Conservation (phyloP, 495 filamentous ascomycete genomes). For the Penicillium coffeae region DNA sequence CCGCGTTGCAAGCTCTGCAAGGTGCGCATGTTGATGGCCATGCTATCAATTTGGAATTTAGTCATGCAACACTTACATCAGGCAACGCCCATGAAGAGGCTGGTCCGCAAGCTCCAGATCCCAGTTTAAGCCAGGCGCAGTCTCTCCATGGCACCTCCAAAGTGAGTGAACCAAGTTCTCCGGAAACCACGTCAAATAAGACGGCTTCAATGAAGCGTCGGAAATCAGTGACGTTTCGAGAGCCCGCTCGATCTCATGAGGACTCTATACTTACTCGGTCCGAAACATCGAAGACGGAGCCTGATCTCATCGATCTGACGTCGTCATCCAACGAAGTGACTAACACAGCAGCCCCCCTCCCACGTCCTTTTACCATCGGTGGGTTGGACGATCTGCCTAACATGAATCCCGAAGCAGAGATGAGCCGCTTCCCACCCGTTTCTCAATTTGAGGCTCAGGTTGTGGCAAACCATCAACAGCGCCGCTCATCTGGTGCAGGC, state of each 20-base stretch:
- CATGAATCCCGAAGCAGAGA: constrained; percentile 23
- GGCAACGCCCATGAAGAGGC: constrained; percentile 5
- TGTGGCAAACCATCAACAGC: constrained; percentile 22
- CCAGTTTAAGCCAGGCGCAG: background rate
- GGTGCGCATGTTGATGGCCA: constrained; percentile 77
- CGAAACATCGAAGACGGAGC: background rate
- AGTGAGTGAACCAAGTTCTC: background rate
- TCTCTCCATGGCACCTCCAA: background rate
- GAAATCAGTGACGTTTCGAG: constrained; percentile 20
- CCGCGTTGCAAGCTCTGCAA: constrained; percentile 67
- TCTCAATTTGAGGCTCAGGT: constrained; percentile 43
- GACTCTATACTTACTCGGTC: background rate
- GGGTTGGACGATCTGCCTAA: constrained; percentile 1
- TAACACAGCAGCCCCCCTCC: constrained; percentile 9
- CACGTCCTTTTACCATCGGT: background rate
- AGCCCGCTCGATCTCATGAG: background rate
- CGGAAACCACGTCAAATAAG: background rate
- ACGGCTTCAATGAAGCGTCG: constrained; percentile 4
- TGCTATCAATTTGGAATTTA: constrained; percentile 83
- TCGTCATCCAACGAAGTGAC: constrained; percentile 17
- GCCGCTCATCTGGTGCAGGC: background rate
- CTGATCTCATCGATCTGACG: background rate
- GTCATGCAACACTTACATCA: constrained; percentile 37
- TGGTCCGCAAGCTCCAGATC: background rate
- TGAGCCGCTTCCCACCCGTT: constrained; percentile 41